phyloP scores from a whole-genome alignment of 768 basidiomycete genomes.

The Rhodosporidiobolus odoratus region DNA sequence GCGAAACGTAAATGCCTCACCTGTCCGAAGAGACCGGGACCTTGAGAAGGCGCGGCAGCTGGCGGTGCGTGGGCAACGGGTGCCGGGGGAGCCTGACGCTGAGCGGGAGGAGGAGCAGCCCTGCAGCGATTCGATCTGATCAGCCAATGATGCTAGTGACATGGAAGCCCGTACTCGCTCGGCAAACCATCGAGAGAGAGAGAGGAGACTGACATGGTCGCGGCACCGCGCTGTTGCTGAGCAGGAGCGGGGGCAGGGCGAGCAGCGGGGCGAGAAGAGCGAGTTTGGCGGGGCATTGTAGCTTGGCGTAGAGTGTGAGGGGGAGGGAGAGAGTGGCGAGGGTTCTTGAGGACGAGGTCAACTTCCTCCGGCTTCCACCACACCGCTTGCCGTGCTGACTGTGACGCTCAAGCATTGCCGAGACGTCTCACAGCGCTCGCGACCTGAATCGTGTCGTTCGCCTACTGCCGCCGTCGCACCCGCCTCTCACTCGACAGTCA shows the following conservation, averaged over 20 bases:
- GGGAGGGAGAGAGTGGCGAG: not conserved
- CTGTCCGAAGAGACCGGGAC: slow-evolving; percentile 22
- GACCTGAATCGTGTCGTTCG: too few relatives aligned
- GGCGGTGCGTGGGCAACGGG: slow-evolving; percentile 6
- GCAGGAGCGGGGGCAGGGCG: slow-evolving; percentile 16
- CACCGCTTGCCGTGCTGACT: too few relatives aligned
- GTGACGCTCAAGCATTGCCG: too few relatives aligned
- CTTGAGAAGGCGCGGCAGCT: not conserved
- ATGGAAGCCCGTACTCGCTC: not conserved
- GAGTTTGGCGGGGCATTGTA: slow-evolving; percentile 27
- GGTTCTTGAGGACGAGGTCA: not conserved
- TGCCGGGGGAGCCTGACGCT: slow-evolving; percentile 13
- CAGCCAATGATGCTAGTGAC: too few relatives aligned
- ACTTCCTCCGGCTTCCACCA: too few relatives aligned
- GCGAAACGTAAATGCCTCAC: not conserved
- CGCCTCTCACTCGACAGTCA: too few relatives aligned
- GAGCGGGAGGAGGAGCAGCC: slow-evolving; percentile 27
- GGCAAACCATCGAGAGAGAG: not conserved
- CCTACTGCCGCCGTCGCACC: too few relatives aligned
- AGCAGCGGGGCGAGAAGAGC: slow-evolving; percentile 26
- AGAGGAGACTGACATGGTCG: slow-evolving; percentile 17
- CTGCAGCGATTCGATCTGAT: not conserved
- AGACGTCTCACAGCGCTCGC: too few relatives aligned
- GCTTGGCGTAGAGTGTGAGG: not conserved
- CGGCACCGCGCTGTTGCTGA: slow-evolving; percentile 16